phyloP scores from a whole-genome alignment of 306 rosid species.

The Leucaena leucocephala region DNA sequence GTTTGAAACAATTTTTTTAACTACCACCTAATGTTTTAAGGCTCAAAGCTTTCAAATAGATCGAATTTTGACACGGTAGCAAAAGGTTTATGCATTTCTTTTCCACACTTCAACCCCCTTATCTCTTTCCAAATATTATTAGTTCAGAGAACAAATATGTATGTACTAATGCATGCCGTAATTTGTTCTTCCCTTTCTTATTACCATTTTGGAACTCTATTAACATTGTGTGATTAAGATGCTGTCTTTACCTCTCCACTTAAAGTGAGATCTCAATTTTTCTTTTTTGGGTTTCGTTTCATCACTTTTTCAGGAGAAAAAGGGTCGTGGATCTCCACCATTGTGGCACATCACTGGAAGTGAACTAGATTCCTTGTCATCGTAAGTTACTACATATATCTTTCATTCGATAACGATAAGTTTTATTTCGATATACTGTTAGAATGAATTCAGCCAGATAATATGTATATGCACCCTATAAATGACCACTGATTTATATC shows the following conservation, averaged over 20 bases:
- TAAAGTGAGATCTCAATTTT: constrained; percentile 20
- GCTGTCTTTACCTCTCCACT: constrained; percentile 18
- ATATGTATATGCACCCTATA: constrained; percentile 9
- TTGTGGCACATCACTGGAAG: constrained; percentile 66
- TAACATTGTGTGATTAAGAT: neutral
- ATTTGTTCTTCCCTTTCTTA: neutral
- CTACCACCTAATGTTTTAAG: neutral
- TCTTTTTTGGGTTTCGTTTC: constrained; percentile 12
- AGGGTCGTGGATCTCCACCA: constrained; percentile 74
- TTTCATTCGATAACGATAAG: constrained; percentile 6
- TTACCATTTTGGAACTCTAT: constrained; percentile 2
- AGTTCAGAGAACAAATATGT: constrained; percentile 5
- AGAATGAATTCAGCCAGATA: constrained; percentile 10
- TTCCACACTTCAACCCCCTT: neutral
- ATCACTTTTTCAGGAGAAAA: constrained; percentile 73
- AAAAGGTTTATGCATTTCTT: neutral
- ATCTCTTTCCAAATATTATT: constrained; percentile 8
- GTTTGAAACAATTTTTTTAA: neutral
- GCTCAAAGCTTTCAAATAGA: neutral
- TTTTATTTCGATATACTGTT: constrained; percentile 16
- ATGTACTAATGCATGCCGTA: constrained; percentile 21
- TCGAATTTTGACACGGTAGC: neutral
- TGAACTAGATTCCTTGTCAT: constrained; percentile 80
- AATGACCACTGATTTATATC: neutral
- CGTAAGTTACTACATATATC: constrained; percentile 54